These are phyloP conservation scores for Conidiobolus incongruus DNA, from an alignment of 371 early-diverging fungal species.

Conservation along the genomic window DNA sequence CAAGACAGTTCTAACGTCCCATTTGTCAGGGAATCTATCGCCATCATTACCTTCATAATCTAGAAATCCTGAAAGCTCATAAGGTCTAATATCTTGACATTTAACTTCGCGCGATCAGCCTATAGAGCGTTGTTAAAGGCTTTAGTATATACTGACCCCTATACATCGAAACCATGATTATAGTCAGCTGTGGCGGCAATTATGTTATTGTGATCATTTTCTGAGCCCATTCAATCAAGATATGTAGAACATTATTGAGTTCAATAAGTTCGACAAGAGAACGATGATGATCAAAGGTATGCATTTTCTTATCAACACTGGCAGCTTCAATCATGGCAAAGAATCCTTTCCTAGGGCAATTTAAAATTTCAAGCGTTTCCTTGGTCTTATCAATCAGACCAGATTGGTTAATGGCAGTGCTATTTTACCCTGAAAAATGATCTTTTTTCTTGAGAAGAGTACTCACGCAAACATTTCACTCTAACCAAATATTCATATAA, in stretches of 20 bases:
- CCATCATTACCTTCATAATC: constrained; percentile 30
- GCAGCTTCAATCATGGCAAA: constrained; percentile 59
- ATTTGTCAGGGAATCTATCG: constrained; percentile 41
- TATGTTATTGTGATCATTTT: constrained; percentile 31
- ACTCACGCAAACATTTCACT: constrained; percentile 30
- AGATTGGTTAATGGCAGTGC: constrained; percentile 33
- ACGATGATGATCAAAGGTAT: constrained; percentile 42
- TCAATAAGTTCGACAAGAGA: constrained; percentile 44
- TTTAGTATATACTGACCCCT: constrained; percentile 35
- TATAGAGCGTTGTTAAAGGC: constrained; percentile 10
- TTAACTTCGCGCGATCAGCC: constrained; percentile 9
- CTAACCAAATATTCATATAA: constrained; percentile 45
- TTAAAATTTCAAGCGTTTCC: constrained; percentile 28
- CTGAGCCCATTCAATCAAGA: constrained; percentile 29
- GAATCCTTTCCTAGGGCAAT: constrained; percentile 41
- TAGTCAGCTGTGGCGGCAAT: constrained; percentile 52
- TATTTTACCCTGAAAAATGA: constrained; percentile 20
- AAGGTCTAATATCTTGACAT: constrained; percentile 33
- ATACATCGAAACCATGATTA: constrained; percentile 36
- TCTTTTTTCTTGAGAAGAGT: constrained; percentile 21
- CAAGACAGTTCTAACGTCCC: constrained; percentile 26
- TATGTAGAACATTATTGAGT: constrained; percentile 35
- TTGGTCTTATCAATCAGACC: constrained; percentile 40
- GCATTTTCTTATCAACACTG: constrained; percentile 44
- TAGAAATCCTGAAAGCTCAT: constrained; percentile 38